These are phyloP conservation scores for Sarocladium kiliense DNA, from an alignment of 2,329 filamentous ascomycete genomes.

Conservation along the genomic window DNA sequence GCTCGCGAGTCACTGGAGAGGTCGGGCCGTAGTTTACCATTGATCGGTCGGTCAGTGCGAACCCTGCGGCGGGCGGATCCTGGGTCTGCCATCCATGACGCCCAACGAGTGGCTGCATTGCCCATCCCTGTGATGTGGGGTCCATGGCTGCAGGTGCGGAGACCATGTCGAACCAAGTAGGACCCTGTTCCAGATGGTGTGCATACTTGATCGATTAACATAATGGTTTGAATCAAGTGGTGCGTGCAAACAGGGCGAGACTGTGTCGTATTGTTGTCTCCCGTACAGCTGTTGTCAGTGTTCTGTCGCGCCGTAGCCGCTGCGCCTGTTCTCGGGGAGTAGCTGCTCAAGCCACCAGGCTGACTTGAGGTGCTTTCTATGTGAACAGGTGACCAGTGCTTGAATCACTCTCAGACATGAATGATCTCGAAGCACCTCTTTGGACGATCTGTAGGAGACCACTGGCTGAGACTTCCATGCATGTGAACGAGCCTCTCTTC, in stretches of 20 bases:
- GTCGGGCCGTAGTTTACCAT: background rate
- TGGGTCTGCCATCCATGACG: background rate
- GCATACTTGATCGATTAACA: constrained; percentile 9
- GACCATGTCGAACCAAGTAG: background rate
- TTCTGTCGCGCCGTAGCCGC: too few species aligned
- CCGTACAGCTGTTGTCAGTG: too few species aligned
- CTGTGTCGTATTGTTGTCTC: background rate
- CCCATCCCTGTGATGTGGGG: constrained; percentile 2
- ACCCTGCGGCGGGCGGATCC: background rate
- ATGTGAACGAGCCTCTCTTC: background rate
- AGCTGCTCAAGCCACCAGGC: too few species aligned
- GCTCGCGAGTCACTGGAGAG: background rate
- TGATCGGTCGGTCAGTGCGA: background rate
- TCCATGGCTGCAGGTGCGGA: constrained; percentile 1
- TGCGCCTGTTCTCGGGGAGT: too few species aligned
- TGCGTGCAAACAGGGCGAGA: background rate
- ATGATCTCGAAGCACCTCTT: too few species aligned
- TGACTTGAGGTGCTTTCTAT: too few species aligned
- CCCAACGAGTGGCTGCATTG: constrained; percentile 2
- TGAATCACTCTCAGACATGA: too few species aligned
- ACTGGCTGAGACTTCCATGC: background rate
- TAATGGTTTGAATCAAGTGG: background rate
- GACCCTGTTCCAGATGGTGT: constrained; percentile 9
- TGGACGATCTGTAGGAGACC: too few species aligned
- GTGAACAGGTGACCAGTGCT: too few species aligned